Base-by-base conservation (phyloP, 805 yeast species). In the Barnettozyma wickerhamii region DNA sequence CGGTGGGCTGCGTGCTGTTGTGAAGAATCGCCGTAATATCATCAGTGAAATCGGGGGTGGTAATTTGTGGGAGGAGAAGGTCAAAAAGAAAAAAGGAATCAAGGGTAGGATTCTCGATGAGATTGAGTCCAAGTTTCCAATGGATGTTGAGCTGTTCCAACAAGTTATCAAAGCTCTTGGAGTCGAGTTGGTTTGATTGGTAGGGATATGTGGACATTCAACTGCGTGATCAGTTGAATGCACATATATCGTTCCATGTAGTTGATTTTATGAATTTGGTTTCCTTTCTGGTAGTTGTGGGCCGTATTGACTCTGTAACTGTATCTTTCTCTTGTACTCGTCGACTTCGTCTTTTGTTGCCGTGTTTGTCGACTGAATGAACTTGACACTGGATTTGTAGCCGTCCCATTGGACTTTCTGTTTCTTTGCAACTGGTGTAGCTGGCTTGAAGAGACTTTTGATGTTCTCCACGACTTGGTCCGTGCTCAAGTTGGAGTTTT, bases 391-490 rank as follows among this genome's bases (percentile, higher is more conserved):
- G 3, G 59, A 46, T 19, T 41, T 41, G 30, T 56, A 55, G 3
- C 68, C 68, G 44, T 64, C 66, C 68, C 68, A 64, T 30, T 51
- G 49, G 5, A 52, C 47, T 37, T 58, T 59, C 29, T 51, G 55
- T 48, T 56, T 57, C 47, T 60, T 62, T 3, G 37, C 43, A 19
- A 26, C 37, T 5, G 10, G 21, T 14, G 19, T 23, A 10, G 38
- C 27, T 9, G 42, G 33, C 30, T 55, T 59, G 13, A 71, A 65
- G 32, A 75, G 51, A 29, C 71, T 58, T 52, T 79, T 77, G 40
- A 81, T 74, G 51, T 83, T 83, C 33, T 70, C 77, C 50, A 74
- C 78, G 1, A 79, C 84, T 52, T 81, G 83, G 34, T 72, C 77
- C 2, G 75, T 68, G 6, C 76, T 68, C 37, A 77, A 54, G 49